Base-by-base conservation (phyloP, 352 stramenopile species). In the Pythium brachiatum region DNA sequence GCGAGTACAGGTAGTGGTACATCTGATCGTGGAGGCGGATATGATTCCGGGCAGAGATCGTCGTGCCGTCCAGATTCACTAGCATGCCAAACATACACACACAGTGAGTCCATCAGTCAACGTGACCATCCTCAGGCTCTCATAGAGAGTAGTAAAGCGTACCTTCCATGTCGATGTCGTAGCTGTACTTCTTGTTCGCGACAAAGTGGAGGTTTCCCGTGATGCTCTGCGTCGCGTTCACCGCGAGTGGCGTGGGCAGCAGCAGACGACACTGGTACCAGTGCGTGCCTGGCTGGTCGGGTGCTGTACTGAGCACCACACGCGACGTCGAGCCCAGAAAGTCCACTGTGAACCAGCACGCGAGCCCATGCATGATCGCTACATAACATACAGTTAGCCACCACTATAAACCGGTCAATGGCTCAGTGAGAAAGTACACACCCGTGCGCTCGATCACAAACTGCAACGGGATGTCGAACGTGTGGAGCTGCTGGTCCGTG, bases 321-420 rank as follows among this genome's bases (percentile, higher is more conserved):
- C 76, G 74, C 9, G 86, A 69, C 26, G 81, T 79, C 16, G 80
- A 92, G 3, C 96, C 97, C 39, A 89, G 78, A 65, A 99, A 99
- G 70, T 99, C 95, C 26, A 98, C 90, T 5, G 95, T 98, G 75
- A 99, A 99, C 98, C 98, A 99, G 65, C 96, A 98, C 21, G 95
- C 97, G 50, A 99, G 88, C 6, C 97, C 98, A 73, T 98, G 97
- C 61, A 99, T 83, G 41, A 97, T 90, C 6, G 90, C 90, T 60
- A 72, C 20, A 27, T 13, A 27, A 15, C 8, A 23, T 23, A 47
- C 41, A 13, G 15, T 25, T 29, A 48, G 41, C 12, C 15, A 48
- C 41, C 41, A 21, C n/a, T 2, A 44, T 20, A 21, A 13, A 12
- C 31, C 31, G 31, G 31, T 36, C n/a, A n/a, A 36, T 36, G 31